phyloP scores from a whole-genome alignment of 1,284 basidiomycete genomes.

The Amylostereum areolatum region DNA sequence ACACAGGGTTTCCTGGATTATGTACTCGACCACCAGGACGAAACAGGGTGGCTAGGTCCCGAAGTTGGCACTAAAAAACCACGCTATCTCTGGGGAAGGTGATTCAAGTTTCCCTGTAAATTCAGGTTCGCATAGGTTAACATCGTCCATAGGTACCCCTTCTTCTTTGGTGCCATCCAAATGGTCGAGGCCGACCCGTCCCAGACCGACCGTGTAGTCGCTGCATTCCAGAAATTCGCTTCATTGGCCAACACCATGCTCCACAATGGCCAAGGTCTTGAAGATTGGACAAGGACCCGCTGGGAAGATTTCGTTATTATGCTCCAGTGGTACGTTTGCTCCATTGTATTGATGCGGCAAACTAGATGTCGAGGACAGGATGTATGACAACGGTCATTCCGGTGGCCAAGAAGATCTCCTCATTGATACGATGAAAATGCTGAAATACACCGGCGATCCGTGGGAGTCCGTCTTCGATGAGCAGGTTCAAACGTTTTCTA shows the following conservation, averaged over 20 bases:
- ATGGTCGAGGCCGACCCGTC: constrained; percentile 44
- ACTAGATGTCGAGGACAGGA: constrained; percentile 25
- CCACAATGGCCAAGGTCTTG: constrained; percentile 42
- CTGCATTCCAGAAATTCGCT: constrained; percentile 46
- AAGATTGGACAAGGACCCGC: constrained; percentile 46
- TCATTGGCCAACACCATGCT: constrained; percentile 51
- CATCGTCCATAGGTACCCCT: constrained; percentile 36
- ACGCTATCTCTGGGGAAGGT: constrained; percentile 51
- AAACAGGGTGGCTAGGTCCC: constrained; percentile 52
- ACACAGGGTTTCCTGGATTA: constrained; percentile 47
- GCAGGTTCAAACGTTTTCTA: constrained; percentile 12
- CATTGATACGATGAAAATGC: constrained; percentile 48
- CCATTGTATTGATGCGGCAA: too few species aligned
- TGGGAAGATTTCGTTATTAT: constrained; percentile 55
- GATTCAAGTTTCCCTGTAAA: constrained; percentile 4
- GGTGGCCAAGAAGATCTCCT: constrained; percentile 43
- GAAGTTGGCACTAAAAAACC: constrained; percentile 50
- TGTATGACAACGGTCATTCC: constrained; percentile 44
- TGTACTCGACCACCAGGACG: constrained; percentile 48
- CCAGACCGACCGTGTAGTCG: constrained; percentile 37
- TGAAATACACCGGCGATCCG: constrained; percentile 49
- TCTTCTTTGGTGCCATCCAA: constrained; percentile 49
- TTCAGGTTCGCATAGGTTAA: background rate
- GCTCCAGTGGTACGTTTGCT: constrained; percentile 40
- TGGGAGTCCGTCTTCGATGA: constrained; percentile 35